phyloP scores from a whole-genome alignment of 2,329 filamentous ascomycete species.

The Calycina herbarum region DNA sequence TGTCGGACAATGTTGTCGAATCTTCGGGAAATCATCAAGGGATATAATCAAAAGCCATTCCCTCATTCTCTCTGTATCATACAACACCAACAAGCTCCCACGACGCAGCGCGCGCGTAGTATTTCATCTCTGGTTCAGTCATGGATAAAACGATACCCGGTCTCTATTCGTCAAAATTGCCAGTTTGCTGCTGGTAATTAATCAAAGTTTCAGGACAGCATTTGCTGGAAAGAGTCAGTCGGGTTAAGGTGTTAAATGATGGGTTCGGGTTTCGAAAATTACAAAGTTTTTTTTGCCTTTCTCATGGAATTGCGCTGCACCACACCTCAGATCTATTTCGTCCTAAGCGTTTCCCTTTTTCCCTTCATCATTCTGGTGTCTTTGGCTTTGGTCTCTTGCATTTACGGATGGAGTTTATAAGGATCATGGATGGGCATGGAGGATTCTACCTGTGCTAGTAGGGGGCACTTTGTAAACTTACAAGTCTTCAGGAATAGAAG shows the following conservation, averaged over 20 bases:
- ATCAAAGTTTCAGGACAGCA: conserved; percentile 34
- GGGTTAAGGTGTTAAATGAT: conserved; percentile 25
- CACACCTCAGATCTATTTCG: conserved; percentile 22
- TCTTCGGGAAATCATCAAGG: conserved; percentile 36
- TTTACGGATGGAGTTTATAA: conserved; percentile 31
- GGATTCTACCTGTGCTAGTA: conserved; percentile 12
- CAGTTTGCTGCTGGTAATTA: conserved; percentile 27
- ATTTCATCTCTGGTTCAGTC: conserved; percentile 36
- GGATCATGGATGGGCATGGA: conserved; percentile 16
- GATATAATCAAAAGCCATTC: conserved; percentile 28
- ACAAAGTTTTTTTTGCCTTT: conserved; percentile 10
- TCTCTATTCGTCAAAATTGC: conserved; percentile 31
- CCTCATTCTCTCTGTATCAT: conserved; percentile 33
- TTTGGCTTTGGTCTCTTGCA: conserved; percentile 31
- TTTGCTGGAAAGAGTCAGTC: conserved; percentile 27
- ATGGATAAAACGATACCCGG: conserved; percentile 39
- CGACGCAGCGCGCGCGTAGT: conserved; percentile 25
- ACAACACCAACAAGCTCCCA: conserved; percentile 29
- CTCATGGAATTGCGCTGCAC: not conserved
- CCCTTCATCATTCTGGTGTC: conserved; percentile 33
- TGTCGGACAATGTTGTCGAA: conserved; percentile 79
- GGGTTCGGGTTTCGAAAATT: conserved; percentile 16
- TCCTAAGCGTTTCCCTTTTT: conserved; percentile 20
- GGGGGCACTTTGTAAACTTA: conserved; percentile 31
- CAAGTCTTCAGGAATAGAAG: conserved; percentile 33